A percentile compares a stretch with the other conserved stretches of the same genome.
Evolutionary conservation across 179 eudicot species (phyloP).

Genomic region (Vitellaria paradoxa): DNA sequence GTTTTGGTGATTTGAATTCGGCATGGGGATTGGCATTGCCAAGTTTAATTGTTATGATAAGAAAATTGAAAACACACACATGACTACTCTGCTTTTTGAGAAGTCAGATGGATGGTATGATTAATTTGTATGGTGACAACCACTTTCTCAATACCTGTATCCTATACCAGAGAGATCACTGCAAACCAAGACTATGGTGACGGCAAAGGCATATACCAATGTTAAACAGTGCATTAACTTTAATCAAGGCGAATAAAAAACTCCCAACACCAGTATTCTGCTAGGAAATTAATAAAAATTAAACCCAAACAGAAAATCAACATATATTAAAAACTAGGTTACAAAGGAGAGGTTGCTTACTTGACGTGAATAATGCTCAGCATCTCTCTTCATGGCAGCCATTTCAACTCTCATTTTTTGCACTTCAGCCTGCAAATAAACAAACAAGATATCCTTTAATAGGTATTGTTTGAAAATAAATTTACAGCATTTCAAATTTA

Average conservation of each 20-base stretch:
- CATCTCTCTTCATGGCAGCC: slow-evolving; percentile 99
- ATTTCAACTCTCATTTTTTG: slow-evolving; percentile 98
- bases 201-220: too few species aligned
- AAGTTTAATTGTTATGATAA: too few species aligned
- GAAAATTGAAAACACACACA: too few species aligned
- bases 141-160: too few species aligned
- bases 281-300: neutral
- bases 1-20: neutral
- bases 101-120: too few species aligned
- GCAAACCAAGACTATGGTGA: too few species aligned
- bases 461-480: neutral
- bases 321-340: neutral
- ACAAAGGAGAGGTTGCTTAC: slow-evolving; percentile 32
- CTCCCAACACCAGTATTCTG: neutral
- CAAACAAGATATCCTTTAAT: neutral
- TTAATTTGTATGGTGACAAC: too few species aligned
- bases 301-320: slow-evolving; percentile 5
- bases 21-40: too few species aligned
- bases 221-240: neutral
- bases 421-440: slow-evolving; percentile 66
- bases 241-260: neutral
- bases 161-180: too few species aligned
- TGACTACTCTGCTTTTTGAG: too few species aligned
- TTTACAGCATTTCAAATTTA: neutral
- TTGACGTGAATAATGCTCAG: slow-evolving; percentile 99